These are phyloP conservation scores for Leishmania major DNA, from an alignment of 208 protist species.

Conservation along the genomic window DNA sequence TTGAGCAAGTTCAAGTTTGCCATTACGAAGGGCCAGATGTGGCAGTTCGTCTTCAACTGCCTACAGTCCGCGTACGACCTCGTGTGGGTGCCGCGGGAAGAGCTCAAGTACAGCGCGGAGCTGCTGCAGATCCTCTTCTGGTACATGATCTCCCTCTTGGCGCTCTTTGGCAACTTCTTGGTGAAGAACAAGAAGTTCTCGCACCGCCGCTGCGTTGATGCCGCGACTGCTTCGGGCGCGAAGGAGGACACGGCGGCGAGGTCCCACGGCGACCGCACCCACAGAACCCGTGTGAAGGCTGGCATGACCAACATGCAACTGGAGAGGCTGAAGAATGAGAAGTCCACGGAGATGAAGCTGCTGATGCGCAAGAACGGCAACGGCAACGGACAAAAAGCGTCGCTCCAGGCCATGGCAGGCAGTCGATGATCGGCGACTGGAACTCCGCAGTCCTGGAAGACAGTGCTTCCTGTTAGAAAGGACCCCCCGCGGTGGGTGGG, in stretches of 20 bases:
- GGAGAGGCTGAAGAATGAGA: constrained; percentile 1
- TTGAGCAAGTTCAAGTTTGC: constrained; percentile 76
- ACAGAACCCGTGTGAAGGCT: constrained; percentile 6
- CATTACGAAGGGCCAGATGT: constrained; percentile 82
- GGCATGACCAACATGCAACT: constrained; percentile 15
- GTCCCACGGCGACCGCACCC: neutral
- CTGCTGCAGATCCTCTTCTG: constrained; percentile 69
- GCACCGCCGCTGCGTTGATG: constrained; percentile 8
- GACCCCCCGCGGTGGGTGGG: neutral
- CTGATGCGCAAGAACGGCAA: constrained; percentile 1
- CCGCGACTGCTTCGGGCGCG: neutral
- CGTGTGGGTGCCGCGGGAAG: constrained; percentile 40
- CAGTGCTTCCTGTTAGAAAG: neutral
- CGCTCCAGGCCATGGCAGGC: neutral
- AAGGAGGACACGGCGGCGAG: neutral
- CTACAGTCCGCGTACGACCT: constrained; percentile 74
- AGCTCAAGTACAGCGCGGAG: constrained; percentile 52
- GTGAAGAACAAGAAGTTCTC: constrained; percentile 38
- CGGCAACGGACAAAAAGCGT: neutral
- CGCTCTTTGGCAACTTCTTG: constrained; percentile 80
- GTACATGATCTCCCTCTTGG: constrained; percentile 82
- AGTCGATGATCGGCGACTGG: constrained; percentile 7
- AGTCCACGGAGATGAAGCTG: constrained; percentile 2
- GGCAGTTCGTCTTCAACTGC: constrained; percentile 73
- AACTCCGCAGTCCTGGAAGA: neutral